Base-by-base conservation (phyloP, 1,284 basidiomycete species). In the Sporisorium reilianum region DNA sequence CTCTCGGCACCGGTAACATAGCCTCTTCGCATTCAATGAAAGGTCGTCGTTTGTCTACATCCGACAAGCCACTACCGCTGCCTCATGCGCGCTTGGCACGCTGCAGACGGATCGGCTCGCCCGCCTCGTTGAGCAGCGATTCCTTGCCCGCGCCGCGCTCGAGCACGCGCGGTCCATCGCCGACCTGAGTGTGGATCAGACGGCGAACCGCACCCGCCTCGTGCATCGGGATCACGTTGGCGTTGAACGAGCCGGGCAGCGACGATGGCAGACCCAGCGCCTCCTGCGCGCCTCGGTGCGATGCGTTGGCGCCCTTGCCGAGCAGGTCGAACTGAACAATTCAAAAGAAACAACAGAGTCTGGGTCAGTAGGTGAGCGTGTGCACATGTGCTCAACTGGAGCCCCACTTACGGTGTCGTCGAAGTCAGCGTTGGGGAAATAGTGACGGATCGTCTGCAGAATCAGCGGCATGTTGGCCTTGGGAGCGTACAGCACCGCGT, bases 401-500 rank as follows among this genome's bases (percentile, higher is more conserved):
- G 25, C 14, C 9, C 1, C 23, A 77, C 78, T 79, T 64, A 80
- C 78, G 4, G 80, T 80, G 56, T 84, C 83, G 57, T 84, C 83
- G 60, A 84, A 83, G 65, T 79, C 80, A 25, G 83, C 78, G 51
- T 79, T 82, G 41, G 82, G 82, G 73, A 84, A 84, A 75, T 84
- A 84, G 70, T 83, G 83, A 5, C 80, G 74, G 60, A 84, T 72
- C 10, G 73, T 65, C 50, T 65, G 60, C 28, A 82, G 55, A n/a
- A 83, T 68, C n/a, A 57, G 30, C 2, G 62, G 53, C 57, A 80
- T 64, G 59, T 84, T 75, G 46, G 62, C 59, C 83, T 92, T 89
- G 22, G 90, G 89, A 0, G 94, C 90, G 86, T 99, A 99, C 80
- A 99, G 94, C 79, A 99, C 97, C 1, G 96, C 96, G 86, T 99